phyloP scores from a whole-genome alignment of 1,284 basidiomycete species.

The Apiotrichum porosum region DNA sequence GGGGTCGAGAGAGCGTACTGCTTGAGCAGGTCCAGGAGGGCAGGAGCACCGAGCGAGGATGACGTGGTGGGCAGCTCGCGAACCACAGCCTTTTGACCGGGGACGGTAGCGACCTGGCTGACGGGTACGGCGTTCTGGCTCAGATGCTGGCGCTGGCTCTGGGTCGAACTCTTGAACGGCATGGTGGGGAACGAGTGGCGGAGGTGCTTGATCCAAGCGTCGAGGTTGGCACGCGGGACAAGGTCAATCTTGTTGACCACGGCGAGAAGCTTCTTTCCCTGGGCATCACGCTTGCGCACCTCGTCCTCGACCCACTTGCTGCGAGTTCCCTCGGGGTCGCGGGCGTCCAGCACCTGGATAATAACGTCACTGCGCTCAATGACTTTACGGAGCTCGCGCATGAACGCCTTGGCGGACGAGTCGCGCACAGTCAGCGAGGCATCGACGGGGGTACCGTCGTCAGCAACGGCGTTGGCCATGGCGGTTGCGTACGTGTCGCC shows the following conservation, averaged over 20 bases:
- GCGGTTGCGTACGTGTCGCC: slow-evolving; percentile 40
- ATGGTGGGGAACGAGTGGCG: slow-evolving; percentile 88
- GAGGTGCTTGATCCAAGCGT: slow-evolving; percentile 83
- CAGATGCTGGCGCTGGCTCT: slow-evolving; percentile 72
- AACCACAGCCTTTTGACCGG: slow-evolving; percentile 45
- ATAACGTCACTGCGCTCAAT: slow-evolving; percentile 90
- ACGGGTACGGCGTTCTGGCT: slow-evolving; percentile 50
- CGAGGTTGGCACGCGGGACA: slow-evolving; percentile 80
- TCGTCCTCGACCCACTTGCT: slow-evolving; percentile 86
- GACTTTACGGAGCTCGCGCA: slow-evolving; percentile 77
- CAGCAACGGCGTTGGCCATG: slow-evolving; percentile 48
- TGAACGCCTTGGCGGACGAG: slow-evolving; percentile 60
- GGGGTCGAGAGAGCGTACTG: slow-evolving; percentile 72
- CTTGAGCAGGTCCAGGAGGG: slow-evolving; percentile 80
- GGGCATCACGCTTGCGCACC: slow-evolving; percentile 70
- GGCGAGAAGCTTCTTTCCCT: slow-evolving; percentile 83
- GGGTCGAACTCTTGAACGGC: slow-evolving; percentile 84
- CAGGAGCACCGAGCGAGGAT: slow-evolving; percentile 54
- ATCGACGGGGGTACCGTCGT: slow-evolving; percentile 49
- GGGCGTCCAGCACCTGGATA: slow-evolving; percentile 71
- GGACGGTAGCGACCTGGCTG: slow-evolving; percentile 29
- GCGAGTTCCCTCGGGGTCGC: slow-evolving; percentile 85
- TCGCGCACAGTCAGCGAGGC: slow-evolving; percentile 54
- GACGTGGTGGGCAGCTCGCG: slow-evolving; percentile 60
- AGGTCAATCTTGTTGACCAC: slow-evolving; percentile 93